A percentile compares a stretch with the other conserved stretches of the same genome.
phyloP scores from a whole-genome alignment of 768 basidiomycete genomes.

The Lentinula boryana region DNA sequence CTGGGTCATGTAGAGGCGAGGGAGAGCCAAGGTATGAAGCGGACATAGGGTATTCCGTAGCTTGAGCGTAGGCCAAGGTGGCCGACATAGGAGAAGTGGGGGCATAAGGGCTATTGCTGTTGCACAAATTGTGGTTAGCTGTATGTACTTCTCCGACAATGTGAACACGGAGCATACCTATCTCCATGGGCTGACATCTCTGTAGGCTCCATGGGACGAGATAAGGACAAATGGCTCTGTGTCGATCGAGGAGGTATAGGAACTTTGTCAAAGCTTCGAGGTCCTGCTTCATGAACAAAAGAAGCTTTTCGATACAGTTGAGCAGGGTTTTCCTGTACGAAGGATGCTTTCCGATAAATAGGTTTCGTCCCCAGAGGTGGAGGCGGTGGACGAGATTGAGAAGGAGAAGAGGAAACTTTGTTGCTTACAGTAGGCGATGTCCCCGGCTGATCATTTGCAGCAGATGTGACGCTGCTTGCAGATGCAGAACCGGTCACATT shows the following conservation, averaged over 20 bases:
- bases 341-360: constrained; percentile 4
- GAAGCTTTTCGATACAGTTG: neutral
- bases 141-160: neutral
- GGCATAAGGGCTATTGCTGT: neutral
- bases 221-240: neutral
- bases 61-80: constrained; percentile 1
- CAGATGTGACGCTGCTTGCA: neutral
- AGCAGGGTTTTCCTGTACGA: neutral
- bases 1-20: neutral
- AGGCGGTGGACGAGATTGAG: constrained; percentile 5
- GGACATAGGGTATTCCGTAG: neutral
- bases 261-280: neutral
- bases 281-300: neutral
- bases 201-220: neutral
- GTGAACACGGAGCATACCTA: neutral
- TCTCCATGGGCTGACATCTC: neutral
- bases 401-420: constrained; percentile 3
- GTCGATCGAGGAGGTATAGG: neutral
- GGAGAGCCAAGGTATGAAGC: neutral
- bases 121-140: neutral
- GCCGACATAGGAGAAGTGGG: constrained; percentile 1
- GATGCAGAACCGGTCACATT: neutral
- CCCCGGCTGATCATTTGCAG: neutral
- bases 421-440: neutral
- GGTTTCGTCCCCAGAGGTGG: constrained; percentile 4